Conservation (phyloP, 768 basidiomycete genomes). For the Hericium alpestre region DNA sequence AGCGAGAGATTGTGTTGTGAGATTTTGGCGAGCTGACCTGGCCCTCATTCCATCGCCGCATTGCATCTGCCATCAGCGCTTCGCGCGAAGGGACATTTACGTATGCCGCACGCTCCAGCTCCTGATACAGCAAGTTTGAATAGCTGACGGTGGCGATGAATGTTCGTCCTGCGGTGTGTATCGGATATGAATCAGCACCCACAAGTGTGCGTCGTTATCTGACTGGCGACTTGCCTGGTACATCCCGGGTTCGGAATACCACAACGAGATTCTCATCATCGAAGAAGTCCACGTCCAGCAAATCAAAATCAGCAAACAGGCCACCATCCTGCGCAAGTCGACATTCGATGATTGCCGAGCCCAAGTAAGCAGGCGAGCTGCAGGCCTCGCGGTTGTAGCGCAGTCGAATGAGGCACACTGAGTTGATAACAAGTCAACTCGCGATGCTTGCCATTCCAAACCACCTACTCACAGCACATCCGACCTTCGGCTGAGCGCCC, state of each 20-base stretch:
- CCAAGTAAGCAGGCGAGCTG: conserved; percentile 29
- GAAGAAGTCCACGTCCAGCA: conserved; percentile 68
- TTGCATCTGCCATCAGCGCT: conserved; percentile 51
- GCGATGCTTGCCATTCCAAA: conserved; percentile 8
- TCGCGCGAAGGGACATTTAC: conserved; percentile 48
- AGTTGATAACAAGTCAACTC: conserved; percentile 7
- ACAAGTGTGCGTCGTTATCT: conserved; percentile 4
- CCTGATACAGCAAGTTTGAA: conserved; percentile 48
- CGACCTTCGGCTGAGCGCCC: conserved; percentile 18
- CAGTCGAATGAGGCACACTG: conserved; percentile 51
- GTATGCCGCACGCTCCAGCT: conserved; percentile 35
- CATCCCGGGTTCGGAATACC: conserved; percentile 42
- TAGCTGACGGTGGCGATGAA: conserved; percentile 58
- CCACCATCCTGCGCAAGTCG: conserved; percentile 26
- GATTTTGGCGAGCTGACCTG: conserved; percentile 33
- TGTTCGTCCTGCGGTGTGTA: conserved; percentile 32
- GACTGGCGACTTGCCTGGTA: conserved; percentile 34
- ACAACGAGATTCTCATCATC: conserved; percentile 63
- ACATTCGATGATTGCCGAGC: conserved; percentile 43
- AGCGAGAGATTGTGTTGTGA: conserved; percentile 1
- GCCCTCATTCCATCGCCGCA: conserved; percentile 48
- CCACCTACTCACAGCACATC: conserved; percentile 34
- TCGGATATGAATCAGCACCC: background rate
- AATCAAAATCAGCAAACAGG: conserved; percentile 30
- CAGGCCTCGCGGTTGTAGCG: conserved; percentile 33